These are phyloP conservation scores for Zygoascus meyerae DNA, from an alignment of 1,139 yeast genomes.

Conservation along the genomic window DNA sequence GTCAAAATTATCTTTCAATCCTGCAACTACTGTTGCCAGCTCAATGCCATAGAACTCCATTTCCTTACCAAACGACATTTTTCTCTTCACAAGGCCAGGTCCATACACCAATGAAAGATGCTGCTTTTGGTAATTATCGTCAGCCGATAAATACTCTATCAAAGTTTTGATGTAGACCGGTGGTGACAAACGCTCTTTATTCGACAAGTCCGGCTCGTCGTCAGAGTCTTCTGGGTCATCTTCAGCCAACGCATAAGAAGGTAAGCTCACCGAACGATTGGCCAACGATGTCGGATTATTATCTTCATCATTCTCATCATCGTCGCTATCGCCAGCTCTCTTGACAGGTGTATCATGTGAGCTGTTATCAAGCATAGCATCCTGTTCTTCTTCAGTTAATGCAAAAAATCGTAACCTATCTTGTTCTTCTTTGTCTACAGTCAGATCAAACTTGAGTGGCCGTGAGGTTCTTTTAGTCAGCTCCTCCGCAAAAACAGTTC, in stretches of 20 bases:
- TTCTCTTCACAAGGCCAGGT: constrained; percentile 51
- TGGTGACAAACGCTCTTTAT: constrained; percentile 36
- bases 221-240: constrained; percentile 44
- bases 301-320: constrained; percentile 15
- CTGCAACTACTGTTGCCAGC: constrained; percentile 43
- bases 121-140: constrained; percentile 51
- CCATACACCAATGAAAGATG: constrained; percentile 47
- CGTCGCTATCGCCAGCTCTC: constrained; percentile 19
- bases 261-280: constrained; percentile 16
- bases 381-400: constrained; percentile 6
- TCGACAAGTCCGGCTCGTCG: constrained; percentile 46
- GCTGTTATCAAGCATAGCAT: neutral
- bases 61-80: constrained; percentile 50
- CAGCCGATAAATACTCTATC: constrained; percentile 43
- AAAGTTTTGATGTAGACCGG: constrained; percentile 63
- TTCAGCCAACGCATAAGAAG: constrained; percentile 26
- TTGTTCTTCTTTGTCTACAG: constrained; percentile 17
- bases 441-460: constrained; percentile 38
- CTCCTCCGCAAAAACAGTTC: constrained; percentile 44
- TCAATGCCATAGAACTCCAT: constrained; percentile 45
- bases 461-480: constrained; percentile 36
- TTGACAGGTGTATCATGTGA: constrained; percentile 29
- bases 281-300: neutral
- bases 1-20: constrained; percentile 45
- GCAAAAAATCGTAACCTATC: constrained; percentile 14